Percentiles rank a stretch among this genome's conserved stretches.
These are phyloP conservation scores for Fagus crenata DNA, from an alignment of 306 rosid genomes.

Conservation along the genomic window DNA sequence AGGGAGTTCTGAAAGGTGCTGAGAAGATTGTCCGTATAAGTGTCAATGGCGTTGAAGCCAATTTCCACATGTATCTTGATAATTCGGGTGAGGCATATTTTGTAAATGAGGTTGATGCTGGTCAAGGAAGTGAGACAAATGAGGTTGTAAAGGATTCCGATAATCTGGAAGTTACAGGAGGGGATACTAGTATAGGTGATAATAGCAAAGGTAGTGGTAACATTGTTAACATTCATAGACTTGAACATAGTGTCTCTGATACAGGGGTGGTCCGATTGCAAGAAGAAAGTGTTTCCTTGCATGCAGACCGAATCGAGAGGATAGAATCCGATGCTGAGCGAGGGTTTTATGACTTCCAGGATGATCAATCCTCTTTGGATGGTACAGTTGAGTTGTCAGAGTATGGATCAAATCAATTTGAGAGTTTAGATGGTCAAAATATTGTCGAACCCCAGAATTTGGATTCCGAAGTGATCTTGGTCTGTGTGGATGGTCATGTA, in stretches of 20 bases:
- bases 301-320: slow-evolving; percentile 40
- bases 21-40: slow-evolving; percentile 73
- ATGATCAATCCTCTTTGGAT: slow-evolving; percentile 63
- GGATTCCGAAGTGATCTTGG: slow-evolving; percentile 78
- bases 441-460: slow-evolving; percentile 56
- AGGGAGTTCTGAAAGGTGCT: slow-evolving; percentile 89
- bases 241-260: slow-evolving; percentile 71
- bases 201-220: slow-evolving; percentile 31
- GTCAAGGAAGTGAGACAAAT: slow-evolving; percentile 39
- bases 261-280: slow-evolving; percentile 47
- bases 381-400: slow-evolving; percentile 64
- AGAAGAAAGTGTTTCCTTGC: slow-evolving; percentile 36
- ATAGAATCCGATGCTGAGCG: slow-evolving; percentile 54
- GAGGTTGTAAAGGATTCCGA: slow-evolving; percentile 37
- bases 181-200: slow-evolving; percentile 22
- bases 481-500: slow-evolving; percentile 91
- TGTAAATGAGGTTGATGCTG: slow-evolving; percentile 62
- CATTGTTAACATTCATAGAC: slow-evolving; percentile 37
- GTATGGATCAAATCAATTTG: slow-evolving; percentile 55
- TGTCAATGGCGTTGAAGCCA: slow-evolving; percentile 80
- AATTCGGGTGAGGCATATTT: slow-evolving; percentile 96
- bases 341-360: slow-evolving; percentile 71
- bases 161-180: slow-evolving; percentile 27
- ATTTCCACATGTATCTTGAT: slow-evolving; percentile 90
- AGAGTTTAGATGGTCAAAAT: slow-evolving; percentile 53